Evolutionary conservation across 176 grass and related monocot species (phyloP), one percentile per base, ranked within the genome.

Genomic region (Triticum dicoccoides): DNA sequence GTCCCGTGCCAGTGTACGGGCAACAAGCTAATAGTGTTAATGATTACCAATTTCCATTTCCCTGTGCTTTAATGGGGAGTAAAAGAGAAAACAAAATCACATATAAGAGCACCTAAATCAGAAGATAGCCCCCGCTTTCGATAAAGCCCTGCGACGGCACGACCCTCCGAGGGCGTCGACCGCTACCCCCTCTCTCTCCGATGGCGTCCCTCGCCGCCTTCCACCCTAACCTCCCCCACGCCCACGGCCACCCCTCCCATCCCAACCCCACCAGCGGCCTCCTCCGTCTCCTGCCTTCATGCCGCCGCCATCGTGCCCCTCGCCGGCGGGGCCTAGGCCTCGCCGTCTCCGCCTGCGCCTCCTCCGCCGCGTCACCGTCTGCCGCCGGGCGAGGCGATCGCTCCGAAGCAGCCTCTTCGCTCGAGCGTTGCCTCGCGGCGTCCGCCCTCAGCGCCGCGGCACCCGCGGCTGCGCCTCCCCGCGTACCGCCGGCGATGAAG

Each of bases 171-270:
- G 84, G 77, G 64, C 73, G 75, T 67, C 74, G 63, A n/a, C 73
- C 73, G 49, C 34, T 38, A 80, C 74, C 69, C 69, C 70, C 47
- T 14, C 47, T 51, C 51, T 24, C 80, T 54, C 38, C 77, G 81
- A 91, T 91, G 89, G 86, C 89, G 37, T 81, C 64, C 61, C 89
- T 91, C 77, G 71, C 86, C 77, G 86, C 82, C 70, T 85, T 85
- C 54, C 78, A 82, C 77, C 39, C 81, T 21, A 61, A 85, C 81
- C 54, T 83, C 25, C 11, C 83, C 64, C 72, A 61, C 76, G 54
- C 71, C 70, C 21, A 58, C 23, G 11, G 76, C 61, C 67, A 80
- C 44, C 89, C 80, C n/a, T 82, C 42, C 25, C 61, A 79, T 76
- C 86, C 92, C 80, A 90, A 94, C 65, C 90, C 80, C 4, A 76